phyloP scores from a whole-genome alignment of 495 filamentous ascomycete species.

The Evernia prunastri region DNA sequence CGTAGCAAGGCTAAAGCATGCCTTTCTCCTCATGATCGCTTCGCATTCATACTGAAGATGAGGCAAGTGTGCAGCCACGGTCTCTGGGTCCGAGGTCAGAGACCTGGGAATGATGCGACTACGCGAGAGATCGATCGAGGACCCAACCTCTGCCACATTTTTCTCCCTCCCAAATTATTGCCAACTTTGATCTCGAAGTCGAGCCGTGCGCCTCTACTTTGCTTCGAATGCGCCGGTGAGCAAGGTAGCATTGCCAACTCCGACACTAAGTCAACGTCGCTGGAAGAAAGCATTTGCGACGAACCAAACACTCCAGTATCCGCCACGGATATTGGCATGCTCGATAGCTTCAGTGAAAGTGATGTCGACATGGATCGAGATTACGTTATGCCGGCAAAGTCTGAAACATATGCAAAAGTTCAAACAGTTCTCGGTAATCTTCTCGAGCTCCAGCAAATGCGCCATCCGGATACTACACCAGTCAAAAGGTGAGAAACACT shows the following conservation, averaged over 20 bases:
- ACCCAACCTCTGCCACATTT: neutral
- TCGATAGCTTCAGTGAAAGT: neutral
- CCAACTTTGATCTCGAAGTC: neutral
- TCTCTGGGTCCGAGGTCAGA: too few species aligned
- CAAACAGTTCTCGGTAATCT: slow-evolving; percentile 8
- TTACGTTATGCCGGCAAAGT: neutral
- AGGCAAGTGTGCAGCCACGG: slow-evolving; percentile 18
- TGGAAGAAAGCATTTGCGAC: neutral
- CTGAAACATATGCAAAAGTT: slow-evolving; percentile 8
- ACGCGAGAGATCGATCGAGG: neutral
- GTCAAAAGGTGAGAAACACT: slow-evolving; percentile 13
- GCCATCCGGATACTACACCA: neutral
- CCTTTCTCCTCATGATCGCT: neutral
- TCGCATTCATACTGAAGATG: slow-evolving; percentile 9
- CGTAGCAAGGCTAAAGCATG: neutral
- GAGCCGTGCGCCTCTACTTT: neutral
- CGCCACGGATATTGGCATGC: neutral
- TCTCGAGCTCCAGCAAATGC: neutral
- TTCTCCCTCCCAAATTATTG: neutral
- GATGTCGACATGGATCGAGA: slow-evolving; percentile 2
- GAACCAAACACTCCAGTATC: neutral
- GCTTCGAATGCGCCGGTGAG: slow-evolving; percentile 6
- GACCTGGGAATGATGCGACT: neutral
- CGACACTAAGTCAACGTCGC: neutral
- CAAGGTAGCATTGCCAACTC: neutral